Conservation (phyloP, 495 filamentous ascomycete species). For the Jackrogersella multiformis region DNA sequence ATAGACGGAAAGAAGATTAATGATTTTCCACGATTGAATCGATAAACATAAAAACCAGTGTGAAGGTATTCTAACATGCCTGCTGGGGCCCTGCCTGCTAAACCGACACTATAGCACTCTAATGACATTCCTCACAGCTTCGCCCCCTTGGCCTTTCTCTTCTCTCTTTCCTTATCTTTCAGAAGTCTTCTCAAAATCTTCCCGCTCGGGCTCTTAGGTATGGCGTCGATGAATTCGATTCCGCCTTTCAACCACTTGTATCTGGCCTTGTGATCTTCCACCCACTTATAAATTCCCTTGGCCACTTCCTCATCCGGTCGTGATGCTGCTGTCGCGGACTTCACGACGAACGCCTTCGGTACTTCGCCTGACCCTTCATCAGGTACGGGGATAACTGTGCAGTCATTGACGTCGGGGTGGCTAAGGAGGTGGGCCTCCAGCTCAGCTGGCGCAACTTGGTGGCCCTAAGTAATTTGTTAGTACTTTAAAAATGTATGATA, state of each 20-base stretch:
- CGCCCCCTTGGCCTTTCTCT: conserved; percentile 67
- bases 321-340: conserved; percentile 68
- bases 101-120: too few species aligned
- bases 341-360: conserved; percentile 89
- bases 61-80: not conserved
- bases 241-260: conserved; percentile 93
- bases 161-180: conserved; percentile 80
- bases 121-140: conserved; percentile 48
- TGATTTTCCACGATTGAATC: not conserved
- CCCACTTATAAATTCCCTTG: conserved; percentile 75
- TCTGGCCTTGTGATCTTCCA: conserved; percentile 82
- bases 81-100: too few species aligned
- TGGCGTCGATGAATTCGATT: conserved; percentile 74
- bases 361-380: conserved; percentile 81
- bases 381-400: conserved; percentile 82
- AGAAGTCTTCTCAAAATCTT: conserved; percentile 88
- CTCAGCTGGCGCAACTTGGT: conserved; percentile 92
- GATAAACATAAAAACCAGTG: not conserved
- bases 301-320: conserved; percentile 58
- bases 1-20: not conserved
- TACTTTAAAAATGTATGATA: not conserved
- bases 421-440: conserved; percentile 88
- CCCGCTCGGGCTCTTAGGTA: conserved; percentile 92
- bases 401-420: conserved; percentile 82
- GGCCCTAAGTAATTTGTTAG: conserved; percentile 61